Percentiles rank a stretch among this genome's conserved stretches.
phyloP scores from a whole-genome alignment of 2,329 filamentous ascomycete species.

The Torrubiellomyces zombiae region DNA sequence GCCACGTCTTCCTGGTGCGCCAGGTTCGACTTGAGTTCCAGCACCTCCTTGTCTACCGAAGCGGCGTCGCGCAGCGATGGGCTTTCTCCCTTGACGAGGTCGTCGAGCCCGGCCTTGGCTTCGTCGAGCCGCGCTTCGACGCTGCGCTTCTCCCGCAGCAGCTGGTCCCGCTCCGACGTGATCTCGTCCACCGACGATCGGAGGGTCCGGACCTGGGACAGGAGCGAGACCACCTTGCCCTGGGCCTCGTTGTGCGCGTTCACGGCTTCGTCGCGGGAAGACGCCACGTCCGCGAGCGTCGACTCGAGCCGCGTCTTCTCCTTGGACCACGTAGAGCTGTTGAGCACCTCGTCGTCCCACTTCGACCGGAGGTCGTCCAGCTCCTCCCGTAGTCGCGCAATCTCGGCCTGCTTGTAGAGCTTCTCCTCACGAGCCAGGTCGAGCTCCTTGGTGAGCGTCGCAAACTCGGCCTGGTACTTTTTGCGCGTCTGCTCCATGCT shows the following conservation, averaged over 20 bases:
- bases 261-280: slow-evolving; percentile 85
- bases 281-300: slow-evolving; percentile 72
- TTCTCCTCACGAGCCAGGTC: slow-evolving; percentile 83
- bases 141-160: slow-evolving; percentile 78
- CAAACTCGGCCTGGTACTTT: slow-evolving; percentile 92
- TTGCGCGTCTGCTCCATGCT: slow-evolving; percentile 93
- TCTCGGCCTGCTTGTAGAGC: slow-evolving; percentile 75
- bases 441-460: slow-evolving; percentile 76
- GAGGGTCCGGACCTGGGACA: slow-evolving; percentile 76
- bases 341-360: slow-evolving; percentile 96
- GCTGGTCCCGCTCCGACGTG: slow-evolving; percentile 65
- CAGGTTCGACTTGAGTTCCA: slow-evolving; percentile 75
- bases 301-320: slow-evolving; percentile 87
- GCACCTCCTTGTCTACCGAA: slow-evolving; percentile 69
- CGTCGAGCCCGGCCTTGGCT: slow-evolving; percentile 75
- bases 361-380: slow-evolving; percentile 87
- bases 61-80: slow-evolving; percentile 83
- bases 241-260: slow-evolving; percentile 91
- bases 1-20: slow-evolving; percentile 91
- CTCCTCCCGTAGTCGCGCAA: slow-evolving; percentile 79
- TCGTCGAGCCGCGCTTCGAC: slow-evolving; percentile 74
- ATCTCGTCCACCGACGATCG: slow-evolving; percentile 76
- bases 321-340: slow-evolving; percentile 96
- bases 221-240: slow-evolving; percentile 73
- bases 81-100: slow-evolving; percentile 69